Evolutionary conservation across 345 rosid species (phyloP).

Genomic region (Acer saccharum): DNA sequence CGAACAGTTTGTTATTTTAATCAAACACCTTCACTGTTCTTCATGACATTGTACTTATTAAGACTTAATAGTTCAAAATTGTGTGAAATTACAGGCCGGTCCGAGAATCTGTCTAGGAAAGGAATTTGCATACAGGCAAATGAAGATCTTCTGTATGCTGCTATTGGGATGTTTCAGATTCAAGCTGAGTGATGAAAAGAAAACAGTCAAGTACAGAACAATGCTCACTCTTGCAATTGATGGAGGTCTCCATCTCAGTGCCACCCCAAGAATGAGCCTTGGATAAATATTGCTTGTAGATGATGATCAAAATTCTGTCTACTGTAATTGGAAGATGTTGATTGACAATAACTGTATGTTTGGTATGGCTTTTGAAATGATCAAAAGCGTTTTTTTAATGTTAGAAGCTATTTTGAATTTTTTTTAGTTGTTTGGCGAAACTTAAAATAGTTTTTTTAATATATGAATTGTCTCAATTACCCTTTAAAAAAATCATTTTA

Average conservation of each 20-base stretch:
- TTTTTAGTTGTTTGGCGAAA: too few relatives aligned
- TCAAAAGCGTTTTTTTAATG: too few relatives aligned
- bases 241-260: constrained; percentile 25
- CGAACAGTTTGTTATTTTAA: too few relatives aligned
- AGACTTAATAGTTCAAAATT: not conserved
- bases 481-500: too few relatives aligned
- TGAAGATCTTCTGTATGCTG: constrained; percentile 27
- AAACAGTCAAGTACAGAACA: constrained; percentile 13
- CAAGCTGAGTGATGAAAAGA: constrained; percentile 21
- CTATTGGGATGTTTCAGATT: constrained; percentile 23
- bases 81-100: constrained; percentile 23
- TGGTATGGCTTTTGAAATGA: too few relatives aligned
- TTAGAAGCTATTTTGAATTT: too few relatives aligned
- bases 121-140: constrained; percentile 35
- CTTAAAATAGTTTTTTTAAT: too few relatives aligned
- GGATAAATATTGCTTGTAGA: not conserved
- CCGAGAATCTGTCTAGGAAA: constrained; percentile 39
- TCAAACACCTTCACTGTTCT: too few relatives aligned
- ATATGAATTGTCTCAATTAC: too few relatives aligned
- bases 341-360: too few relatives aligned
- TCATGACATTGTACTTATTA: too few relatives aligned
- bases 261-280: constrained; percentile 13
- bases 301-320: not conserved
- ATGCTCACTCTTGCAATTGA: constrained; percentile 34
- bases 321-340: too few relatives aligned